Evolutionary conservation across 2,329 filamentous ascomycete genomes (phyloP).

Genomic region (Cladobotryum mycophilum): DNA sequence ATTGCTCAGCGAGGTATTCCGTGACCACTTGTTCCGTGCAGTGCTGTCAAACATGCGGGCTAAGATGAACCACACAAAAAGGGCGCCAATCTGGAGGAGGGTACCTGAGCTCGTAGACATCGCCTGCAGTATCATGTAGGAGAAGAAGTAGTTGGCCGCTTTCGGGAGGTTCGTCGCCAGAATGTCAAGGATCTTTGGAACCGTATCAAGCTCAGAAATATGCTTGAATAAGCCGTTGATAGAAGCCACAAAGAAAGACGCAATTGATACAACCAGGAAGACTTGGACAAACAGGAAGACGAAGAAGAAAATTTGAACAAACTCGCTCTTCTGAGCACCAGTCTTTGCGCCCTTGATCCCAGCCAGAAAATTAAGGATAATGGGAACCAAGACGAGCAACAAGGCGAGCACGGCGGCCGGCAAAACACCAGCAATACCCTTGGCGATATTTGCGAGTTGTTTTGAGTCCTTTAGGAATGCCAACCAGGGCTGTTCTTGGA

Average conservation of each 20-base stretch:
- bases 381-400: slow-evolving; percentile 72
- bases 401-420: slow-evolving; percentile 72
- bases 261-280: slow-evolving; percentile 86
- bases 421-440: slow-evolving; percentile 73
- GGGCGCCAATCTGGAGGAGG: slow-evolving; percentile 72
- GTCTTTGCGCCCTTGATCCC: slow-evolving; percentile 75
- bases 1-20: slow-evolving; percentile 70
- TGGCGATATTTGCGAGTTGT: slow-evolving; percentile 56
- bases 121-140: slow-evolving; percentile 94
- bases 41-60: slow-evolving; percentile 80
- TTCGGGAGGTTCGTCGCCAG: slow-evolving; percentile 76
- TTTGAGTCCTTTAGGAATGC: slow-evolving; percentile 52
- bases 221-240: slow-evolving; percentile 57
- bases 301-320: slow-evolving; percentile 92
- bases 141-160: slow-evolving; percentile 95
- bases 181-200: slow-evolving; percentile 60
- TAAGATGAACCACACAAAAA: slow-evolving; percentile 76
- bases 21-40: slow-evolving; percentile 70
- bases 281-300: slow-evolving; percentile 90
- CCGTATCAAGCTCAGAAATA: slow-evolving; percentile 41
- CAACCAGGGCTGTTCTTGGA: slow-evolving; percentile 61
- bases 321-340: slow-evolving; percentile 67
- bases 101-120: slow-evolving; percentile 86
- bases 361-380: slow-evolving; percentile 70
- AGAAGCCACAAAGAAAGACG: slow-evolving; percentile 61